Conservation (phyloP, 179 eudicot genomes). For the Gypsophila paniculata region DNA sequence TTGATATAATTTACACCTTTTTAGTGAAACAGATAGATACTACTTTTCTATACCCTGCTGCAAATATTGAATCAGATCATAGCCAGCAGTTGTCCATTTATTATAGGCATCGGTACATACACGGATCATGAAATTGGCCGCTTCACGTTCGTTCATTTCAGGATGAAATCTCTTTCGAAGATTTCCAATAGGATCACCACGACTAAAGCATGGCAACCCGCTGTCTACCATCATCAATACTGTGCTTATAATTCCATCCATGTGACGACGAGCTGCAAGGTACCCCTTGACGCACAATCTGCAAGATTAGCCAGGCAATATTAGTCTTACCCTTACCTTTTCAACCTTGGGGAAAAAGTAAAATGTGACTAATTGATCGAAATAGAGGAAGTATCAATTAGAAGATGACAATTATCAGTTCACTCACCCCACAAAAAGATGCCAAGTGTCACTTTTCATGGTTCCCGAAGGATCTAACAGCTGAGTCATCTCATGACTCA, state of each 20-base stretch:
- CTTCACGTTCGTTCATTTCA: constrained; percentile 95
- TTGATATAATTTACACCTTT: constrained; percentile 20
- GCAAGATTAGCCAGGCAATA: constrained; percentile 17
- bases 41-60: constrained; percentile 98
- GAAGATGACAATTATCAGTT: not conserved
- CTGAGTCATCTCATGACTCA: constrained; percentile 99
- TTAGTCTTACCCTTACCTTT: not conserved
- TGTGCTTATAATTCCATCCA: constrained; percentile 95
- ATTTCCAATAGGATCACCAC: constrained; percentile 94
- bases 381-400: not conserved
- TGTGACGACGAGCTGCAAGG: constrained; percentile 89
- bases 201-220: constrained; percentile 95
- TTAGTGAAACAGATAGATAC: not conserved
- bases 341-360: not conserved
- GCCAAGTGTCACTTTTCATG: constrained; percentile 97
- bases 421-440: constrained; percentile 76
- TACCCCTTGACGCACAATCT: constrained; percentile 98
- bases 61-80: constrained; percentile 92
- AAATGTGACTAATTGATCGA: not conserved
- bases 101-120: constrained; percentile 93
- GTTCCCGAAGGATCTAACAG: constrained; percentile 93
- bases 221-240: constrained; percentile 88
- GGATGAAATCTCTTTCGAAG: constrained; percentile 95
- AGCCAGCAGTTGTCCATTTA: constrained; percentile 99
- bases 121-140: constrained; percentile 92